A percentile compares a stretch with the other conserved stretches of the same genome.
Conservation (phyloP, 2,329 filamentous ascomycete genomes). For the Microdochium trichocladiopsis region DNA sequence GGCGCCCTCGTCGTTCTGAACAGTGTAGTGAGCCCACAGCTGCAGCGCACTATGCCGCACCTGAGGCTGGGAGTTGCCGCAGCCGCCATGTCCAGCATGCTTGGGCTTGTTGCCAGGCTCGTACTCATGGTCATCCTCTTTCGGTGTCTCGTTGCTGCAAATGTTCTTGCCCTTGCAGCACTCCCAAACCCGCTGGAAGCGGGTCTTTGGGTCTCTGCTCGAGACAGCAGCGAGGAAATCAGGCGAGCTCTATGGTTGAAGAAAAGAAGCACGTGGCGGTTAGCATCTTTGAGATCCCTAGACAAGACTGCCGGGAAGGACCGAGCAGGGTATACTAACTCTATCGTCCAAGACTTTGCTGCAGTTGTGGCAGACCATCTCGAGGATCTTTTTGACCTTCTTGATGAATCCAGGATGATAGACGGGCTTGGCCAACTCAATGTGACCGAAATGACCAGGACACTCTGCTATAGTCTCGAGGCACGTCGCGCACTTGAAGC, state of each 20-base stretch:
- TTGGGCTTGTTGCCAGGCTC: slow-evolving; percentile 49
- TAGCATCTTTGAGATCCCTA: slow-evolving; percentile 48
- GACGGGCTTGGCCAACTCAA: slow-evolving; percentile 93
- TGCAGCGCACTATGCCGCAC: slow-evolving; percentile 84
- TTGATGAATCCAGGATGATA: slow-evolving; percentile 95
- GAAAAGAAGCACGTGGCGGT: slow-evolving; percentile 23
- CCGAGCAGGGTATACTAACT: slow-evolving; percentile 71
- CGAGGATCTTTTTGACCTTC: slow-evolving; percentile 98
- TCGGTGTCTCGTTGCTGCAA: slow-evolving; percentile 74
- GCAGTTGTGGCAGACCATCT: slow-evolving; percentile 98
- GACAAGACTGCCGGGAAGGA: slow-evolving; percentile 37
- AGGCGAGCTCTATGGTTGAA: slow-evolving; percentile 63
- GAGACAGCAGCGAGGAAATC: slow-evolving; percentile 76
- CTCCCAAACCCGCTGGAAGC: slow-evolving; percentile 89
- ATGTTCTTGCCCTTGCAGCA: slow-evolving; percentile 82
- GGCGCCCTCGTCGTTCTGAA: slow-evolving; percentile 67
- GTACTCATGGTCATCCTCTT: slow-evolving; percentile 62
- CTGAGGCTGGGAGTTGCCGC: slow-evolving; percentile 82
- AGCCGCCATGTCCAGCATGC: slow-evolving; percentile 73
- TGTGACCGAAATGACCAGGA: slow-evolving; percentile 97
- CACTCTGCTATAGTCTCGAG: slow-evolving; percentile 94
- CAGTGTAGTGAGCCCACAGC: slow-evolving; percentile 70
- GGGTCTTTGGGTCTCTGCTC: slow-evolving; percentile 85
- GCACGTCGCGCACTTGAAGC: slow-evolving; percentile 94
- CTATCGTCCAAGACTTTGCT: slow-evolving; percentile 95